A percentile compares a stretch with the other conserved stretches of the same genome.
Evolutionary conservation across 208 protist genomes (phyloP).

Genomic region (Leishmania major): DNA sequence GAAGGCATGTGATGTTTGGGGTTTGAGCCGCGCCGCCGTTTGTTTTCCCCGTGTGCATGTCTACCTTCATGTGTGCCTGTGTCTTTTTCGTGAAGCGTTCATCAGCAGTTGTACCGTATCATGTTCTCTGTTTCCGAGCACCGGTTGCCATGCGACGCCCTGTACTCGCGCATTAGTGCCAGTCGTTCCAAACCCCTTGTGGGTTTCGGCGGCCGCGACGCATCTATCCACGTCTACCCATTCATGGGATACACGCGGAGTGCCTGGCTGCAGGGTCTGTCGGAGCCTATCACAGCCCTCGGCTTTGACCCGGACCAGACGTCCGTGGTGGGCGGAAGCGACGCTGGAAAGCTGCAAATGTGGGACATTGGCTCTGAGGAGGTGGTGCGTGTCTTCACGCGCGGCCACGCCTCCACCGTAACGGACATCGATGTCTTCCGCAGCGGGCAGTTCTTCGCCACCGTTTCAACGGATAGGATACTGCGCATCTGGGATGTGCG

Average conservation of each 20-base stretch:
- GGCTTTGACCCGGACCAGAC: slow-evolving; percentile 68
- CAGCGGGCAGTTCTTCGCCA: slow-evolving; percentile 68
- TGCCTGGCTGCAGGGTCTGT: slow-evolving; percentile 57
- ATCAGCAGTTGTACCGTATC: background rate
- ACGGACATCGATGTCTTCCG: slow-evolving; percentile 68
- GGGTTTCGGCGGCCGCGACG: slow-evolving; percentile 68
- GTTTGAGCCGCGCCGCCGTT: slow-evolving; percentile 3
- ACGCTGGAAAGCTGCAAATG: slow-evolving; percentile 59
- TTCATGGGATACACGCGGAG: slow-evolving; percentile 56
- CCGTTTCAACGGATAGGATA: slow-evolving; percentile 71
- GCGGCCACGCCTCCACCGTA: slow-evolving; percentile 66
- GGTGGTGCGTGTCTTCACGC: slow-evolving; percentile 56
- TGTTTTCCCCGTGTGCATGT: background rate
- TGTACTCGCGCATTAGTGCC: slow-evolving; percentile 59
- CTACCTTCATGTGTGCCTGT: slow-evolving; percentile 1
- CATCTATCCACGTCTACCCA: slow-evolving; percentile 61
- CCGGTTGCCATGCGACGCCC: slow-evolving; percentile 68
- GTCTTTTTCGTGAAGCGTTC: background rate
- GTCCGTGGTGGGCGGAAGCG: slow-evolving; percentile 58
- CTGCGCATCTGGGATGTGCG: slow-evolving; percentile 88
- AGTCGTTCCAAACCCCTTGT: slow-evolving; percentile 63
- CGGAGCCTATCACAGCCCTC: slow-evolving; percentile 60
- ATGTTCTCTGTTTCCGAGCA: slow-evolving; percentile 41
- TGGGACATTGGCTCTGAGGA: slow-evolving; percentile 74
- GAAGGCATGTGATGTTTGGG: background rate